phyloP scores from a whole-genome alignment of 169 alveolate genomes.

The Eimeria maxima region DNA sequence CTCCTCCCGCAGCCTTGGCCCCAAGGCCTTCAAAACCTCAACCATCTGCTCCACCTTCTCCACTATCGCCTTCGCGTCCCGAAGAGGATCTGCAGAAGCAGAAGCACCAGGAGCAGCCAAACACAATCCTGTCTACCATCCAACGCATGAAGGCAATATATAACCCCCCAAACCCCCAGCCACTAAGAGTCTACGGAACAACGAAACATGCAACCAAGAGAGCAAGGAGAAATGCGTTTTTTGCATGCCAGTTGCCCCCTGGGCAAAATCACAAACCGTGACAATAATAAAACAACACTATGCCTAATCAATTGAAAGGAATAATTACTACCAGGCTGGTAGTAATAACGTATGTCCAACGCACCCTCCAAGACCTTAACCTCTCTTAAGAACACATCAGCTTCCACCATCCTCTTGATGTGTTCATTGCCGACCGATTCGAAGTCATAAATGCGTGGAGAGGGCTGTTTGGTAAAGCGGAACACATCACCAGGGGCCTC shows the following conservation, averaged over 20 bases:
- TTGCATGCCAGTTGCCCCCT: no score
- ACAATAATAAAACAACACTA: no score
- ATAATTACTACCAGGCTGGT: no score
- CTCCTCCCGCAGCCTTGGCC: neutral
- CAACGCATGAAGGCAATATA: no score
- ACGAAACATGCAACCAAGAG: no score
- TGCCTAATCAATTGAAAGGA: no score
- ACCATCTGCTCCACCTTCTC: neutral
- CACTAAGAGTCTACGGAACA: no score
- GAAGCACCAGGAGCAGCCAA: neutral
- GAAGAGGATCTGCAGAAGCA: slow-evolving; percentile 28
- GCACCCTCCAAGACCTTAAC: neutral
- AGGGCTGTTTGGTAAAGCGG: neutral
- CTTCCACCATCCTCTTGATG: neutral
- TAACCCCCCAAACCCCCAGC: no score
- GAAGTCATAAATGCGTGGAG: neutral
- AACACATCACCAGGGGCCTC: neutral
- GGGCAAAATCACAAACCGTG: no score
- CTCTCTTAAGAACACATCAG: neutral
- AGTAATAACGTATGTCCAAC: neutral
- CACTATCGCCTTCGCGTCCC: neutral
- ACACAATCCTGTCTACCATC: no score
- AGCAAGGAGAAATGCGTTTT: no score
- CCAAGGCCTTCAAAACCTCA: neutral
- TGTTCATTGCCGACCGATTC: no score